Evolutionary conservation across 2,329 filamentous ascomycete species (phyloP).

Genomic region (Exophiala viscosa): DNA sequence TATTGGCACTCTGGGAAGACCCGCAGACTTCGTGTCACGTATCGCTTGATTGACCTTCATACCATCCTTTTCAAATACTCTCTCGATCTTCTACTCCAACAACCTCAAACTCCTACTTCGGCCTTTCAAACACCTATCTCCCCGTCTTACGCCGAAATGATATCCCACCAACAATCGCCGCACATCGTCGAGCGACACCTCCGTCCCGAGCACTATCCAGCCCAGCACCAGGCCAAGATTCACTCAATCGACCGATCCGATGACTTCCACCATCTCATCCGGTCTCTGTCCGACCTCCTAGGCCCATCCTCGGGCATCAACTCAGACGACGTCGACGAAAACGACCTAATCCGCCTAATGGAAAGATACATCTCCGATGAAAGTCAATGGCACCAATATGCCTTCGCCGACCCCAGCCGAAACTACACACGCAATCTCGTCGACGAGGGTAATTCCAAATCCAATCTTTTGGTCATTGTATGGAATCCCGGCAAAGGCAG

Average conservation of each 20-base stretch:
- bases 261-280: conserved; percentile 66
- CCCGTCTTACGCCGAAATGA: conserved; percentile 3
- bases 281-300: conserved; percentile 68
- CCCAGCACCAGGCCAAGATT: conserved; percentile 12
- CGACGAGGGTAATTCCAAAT: conserved; percentile 81
- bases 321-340: conserved; percentile 74
- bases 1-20: no score
- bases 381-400: conserved; percentile 70
- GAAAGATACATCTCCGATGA: conserved; percentile 65
- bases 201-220: conserved; percentile 2
- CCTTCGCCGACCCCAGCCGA: conserved; percentile 64
- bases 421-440: conserved; percentile 86
- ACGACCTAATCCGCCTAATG: conserved; percentile 70
- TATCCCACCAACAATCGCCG: conserved; percentile 8
- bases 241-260: conserved; percentile 7
- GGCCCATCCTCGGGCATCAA: conserved; percentile 78
- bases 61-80: no score
- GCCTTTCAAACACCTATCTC: not conserved
- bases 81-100: no score
- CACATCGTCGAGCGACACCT: not conserved
- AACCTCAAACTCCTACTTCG: not conserved
- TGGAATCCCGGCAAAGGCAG: conserved; percentile 83
- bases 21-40: no score
- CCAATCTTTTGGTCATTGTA: conserved; percentile 59
- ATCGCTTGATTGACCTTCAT: no score